Conservation (phyloP, 2,329 filamentous ascomycete species). For the Rachicladosporium sp. region DNA sequence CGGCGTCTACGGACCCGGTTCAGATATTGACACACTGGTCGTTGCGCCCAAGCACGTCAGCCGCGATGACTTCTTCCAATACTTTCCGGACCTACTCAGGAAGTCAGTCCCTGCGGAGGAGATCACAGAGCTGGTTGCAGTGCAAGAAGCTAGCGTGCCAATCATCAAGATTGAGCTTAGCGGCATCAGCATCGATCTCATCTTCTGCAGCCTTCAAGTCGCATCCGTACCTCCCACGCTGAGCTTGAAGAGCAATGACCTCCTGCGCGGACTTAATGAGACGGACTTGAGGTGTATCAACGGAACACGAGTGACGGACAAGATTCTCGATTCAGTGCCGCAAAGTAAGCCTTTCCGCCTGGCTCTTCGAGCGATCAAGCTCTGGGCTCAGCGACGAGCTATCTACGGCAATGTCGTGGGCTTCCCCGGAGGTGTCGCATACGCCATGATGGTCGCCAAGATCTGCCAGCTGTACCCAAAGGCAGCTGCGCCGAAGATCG, state of each 20-base stretch:
- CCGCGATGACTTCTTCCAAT: constrained; percentile 81
- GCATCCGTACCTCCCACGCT: constrained; percentile 43
- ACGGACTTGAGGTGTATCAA: constrained; percentile 81
- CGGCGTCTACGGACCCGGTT: constrained; percentile 87
- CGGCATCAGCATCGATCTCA: constrained; percentile 88
- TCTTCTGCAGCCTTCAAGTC: constrained; percentile 40
- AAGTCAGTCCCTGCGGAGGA: constrained; percentile 65
- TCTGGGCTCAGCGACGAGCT: constrained; percentile 86
- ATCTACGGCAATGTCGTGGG: constrained; percentile 96
- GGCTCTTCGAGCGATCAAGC: constrained; percentile 81
- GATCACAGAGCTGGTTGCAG: constrained; percentile 72
- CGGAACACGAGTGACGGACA: constrained; percentile 85
- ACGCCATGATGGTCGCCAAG: constrained; percentile 93
- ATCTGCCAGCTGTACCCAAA: constrained; percentile 94
- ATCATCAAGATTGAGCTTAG: constrained; percentile 94
- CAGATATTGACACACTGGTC: constrained; percentile 94
- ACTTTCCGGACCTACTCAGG: constrained; percentile 70
- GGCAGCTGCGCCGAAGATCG: constrained; percentile 75
- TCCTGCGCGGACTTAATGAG: constrained; percentile 78
- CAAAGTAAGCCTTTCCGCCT: constrained; percentile 81
- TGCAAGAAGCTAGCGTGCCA: constrained; percentile 84
- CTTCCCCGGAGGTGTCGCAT: constrained; percentile 91
- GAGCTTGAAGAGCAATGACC: constrained; percentile 67
- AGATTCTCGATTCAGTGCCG: constrained; percentile 79
- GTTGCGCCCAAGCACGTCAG: constrained; percentile 82